These are phyloP conservation scores for Moesziomyces aphidis DNA, from an alignment of 1,284 basidiomycete species.

Conservation along the genomic window DNA sequence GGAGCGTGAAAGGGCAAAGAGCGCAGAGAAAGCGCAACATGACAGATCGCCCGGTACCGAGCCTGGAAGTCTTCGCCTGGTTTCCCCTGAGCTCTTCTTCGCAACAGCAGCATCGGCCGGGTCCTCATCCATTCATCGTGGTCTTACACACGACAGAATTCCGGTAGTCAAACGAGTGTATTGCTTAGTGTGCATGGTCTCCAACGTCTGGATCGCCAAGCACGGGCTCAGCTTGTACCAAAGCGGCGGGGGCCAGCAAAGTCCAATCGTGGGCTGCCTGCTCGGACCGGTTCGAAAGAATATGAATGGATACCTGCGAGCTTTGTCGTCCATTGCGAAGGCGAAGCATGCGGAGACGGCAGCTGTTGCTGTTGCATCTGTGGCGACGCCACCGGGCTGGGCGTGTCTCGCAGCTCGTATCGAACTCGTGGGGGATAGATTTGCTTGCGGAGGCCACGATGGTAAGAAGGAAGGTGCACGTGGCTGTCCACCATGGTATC, in stretches of 20 bases:
- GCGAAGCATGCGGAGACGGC: neutral
- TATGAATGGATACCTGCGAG: neutral
- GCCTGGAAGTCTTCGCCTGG: neutral
- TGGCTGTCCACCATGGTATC: constrained; percentile 4
- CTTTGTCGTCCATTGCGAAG: neutral
- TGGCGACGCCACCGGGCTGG: neutral
- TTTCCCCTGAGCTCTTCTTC: neutral
- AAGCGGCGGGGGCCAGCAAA: neutral
- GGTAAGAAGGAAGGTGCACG: constrained; percentile 17
- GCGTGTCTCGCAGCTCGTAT: constrained; percentile 3
- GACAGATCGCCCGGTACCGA: constrained; percentile 7
- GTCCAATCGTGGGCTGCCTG: neutral
- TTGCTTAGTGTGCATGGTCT: too few relatives aligned
- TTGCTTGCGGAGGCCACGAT: constrained; percentile 34
- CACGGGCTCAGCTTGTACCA: neutral
- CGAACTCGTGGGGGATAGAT: constrained; percentile 29
- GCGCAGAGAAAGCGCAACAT: neutral
- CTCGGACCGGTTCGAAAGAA: neutral
- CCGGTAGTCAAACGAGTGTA: too few relatives aligned
- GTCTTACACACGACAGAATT: too few relatives aligned
- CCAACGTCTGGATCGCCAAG: too few relatives aligned
- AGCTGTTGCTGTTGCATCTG: neutral
- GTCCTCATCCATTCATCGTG: too few relatives aligned
- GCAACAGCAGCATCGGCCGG: neutral
- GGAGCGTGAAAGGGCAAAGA: constrained; percentile 7